Conservation (phyloP, 495 filamentous ascomycete species). For the Cairneyella variabilis region DNA sequence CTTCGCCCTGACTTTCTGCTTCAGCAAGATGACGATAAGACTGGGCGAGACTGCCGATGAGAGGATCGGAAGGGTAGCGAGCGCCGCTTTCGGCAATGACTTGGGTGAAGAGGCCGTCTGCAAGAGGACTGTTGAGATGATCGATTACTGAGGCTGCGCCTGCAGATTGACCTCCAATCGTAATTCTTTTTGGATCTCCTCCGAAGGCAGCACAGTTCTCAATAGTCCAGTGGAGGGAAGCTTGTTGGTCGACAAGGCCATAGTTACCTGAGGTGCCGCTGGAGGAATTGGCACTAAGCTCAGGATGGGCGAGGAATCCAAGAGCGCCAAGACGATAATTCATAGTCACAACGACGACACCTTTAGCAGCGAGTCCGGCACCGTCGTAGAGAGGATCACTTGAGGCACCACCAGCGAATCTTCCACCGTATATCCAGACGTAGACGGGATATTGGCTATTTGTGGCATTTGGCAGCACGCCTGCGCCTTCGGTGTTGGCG, state of each 20-base stretch:
- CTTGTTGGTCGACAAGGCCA: slow-evolving; percentile 46
- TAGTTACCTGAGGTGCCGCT: too few relatives aligned
- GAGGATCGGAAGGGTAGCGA: too few relatives aligned
- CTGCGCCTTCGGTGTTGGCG: too few relatives aligned
- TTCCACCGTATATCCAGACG: slow-evolving; percentile 32
- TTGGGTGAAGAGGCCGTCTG: background rate
- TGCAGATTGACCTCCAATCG: slow-evolving; percentile 48
- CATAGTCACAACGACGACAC: slow-evolving; percentile 39
- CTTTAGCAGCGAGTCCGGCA: slow-evolving; percentile 41
- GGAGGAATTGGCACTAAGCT: slow-evolving; percentile 7
- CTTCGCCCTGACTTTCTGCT: too few relatives aligned
- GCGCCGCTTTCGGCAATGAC: slow-evolving; percentile 1
- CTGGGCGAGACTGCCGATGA: too few relatives aligned
- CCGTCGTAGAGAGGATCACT: slow-evolving; percentile 30
- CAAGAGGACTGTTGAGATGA: background rate
- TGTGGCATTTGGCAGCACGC: too few relatives aligned
- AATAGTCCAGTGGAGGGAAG: slow-evolving; percentile 40
- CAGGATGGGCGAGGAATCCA: slow-evolving; percentile 8
- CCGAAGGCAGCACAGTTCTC: slow-evolving; percentile 38
- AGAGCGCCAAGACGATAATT: slow-evolving; percentile 24
- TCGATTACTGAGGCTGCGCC: slow-evolving; percentile 29
- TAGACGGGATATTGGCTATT: slow-evolving; percentile 50
- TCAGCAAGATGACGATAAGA: too few relatives aligned
- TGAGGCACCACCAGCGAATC: slow-evolving; percentile 16
- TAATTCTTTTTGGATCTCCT: slow-evolving; percentile 31